phyloP scores from a whole-genome alignment of 106 monocot species.

The Platanthera zijinensis region DNA sequence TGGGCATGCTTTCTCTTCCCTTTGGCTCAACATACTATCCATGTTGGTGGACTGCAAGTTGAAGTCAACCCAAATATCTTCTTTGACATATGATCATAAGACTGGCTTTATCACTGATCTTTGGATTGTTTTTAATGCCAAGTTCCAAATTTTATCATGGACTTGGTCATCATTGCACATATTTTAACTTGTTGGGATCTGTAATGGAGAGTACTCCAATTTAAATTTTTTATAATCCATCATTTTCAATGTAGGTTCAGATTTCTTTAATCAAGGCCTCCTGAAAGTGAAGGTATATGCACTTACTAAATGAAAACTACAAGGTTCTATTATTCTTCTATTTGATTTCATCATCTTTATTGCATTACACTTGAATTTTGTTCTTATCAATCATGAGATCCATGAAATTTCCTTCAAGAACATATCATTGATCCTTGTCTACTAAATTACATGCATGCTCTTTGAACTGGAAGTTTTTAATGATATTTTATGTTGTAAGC shows the following conservation, averaged over 20 bases:
- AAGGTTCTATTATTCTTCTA: not conserved
- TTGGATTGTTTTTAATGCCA: not conserved
- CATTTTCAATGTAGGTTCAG: constrained; percentile 43
- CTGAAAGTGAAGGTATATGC: constrained; percentile 37
- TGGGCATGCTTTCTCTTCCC: not conserved
- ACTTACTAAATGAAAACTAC: not conserved
- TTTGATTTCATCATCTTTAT: not conserved
- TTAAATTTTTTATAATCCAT: not conserved
- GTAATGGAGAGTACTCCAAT: not conserved
- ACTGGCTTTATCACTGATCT: not conserved
- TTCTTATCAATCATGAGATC: not conserved
- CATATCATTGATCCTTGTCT: not conserved
- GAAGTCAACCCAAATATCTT: not conserved
- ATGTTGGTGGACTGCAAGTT: not conserved
- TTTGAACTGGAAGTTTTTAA: not conserved
- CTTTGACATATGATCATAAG: not conserved
- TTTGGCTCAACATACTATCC: not conserved
- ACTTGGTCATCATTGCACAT: not conserved
- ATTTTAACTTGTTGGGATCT: not conserved
- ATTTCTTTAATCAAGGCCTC: constrained; percentile 45
- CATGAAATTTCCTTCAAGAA: not conserved
- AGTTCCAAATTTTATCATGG: not conserved
- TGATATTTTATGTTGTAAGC: not conserved
- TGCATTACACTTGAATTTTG: not conserved
- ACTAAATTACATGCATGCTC: not conserved